Base-by-base conservation (phyloP, 305 asterid species). In the Solanum hybrid region DNA sequence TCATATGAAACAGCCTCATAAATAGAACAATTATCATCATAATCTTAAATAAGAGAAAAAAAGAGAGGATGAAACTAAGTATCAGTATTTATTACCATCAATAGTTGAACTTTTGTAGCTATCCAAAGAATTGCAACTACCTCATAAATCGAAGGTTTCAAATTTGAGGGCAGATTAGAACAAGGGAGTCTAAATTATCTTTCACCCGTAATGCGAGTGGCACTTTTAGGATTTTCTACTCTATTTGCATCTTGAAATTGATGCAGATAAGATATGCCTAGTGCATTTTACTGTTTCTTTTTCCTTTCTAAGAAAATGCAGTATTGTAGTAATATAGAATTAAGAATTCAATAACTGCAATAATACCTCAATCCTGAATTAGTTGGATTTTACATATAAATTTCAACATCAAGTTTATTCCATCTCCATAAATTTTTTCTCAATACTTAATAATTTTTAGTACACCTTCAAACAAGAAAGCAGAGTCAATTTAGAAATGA, bases 81-180 rank as follows among this genome's bases (percentile, higher is more conserved):
- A 82, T 82, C 73, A 24, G 86, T 69, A 69, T 72, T 76, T 31
- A 84, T 64, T 94, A 97, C 99, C 97, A 79, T 92, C 94, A 64
- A 87, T 89, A 86, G 88, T 88, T 85, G 91, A 90, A 90, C 91
- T 92, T 90, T 90, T 92, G 87, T 90, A 93, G 89, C 93, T 92
- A 64, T 94, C 93, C 73, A 92, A 90, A 36, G 98, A 92, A 91
- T 88, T 93, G 88, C 91, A 93, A 90, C 97, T 94, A 84, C 91
- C 92, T 32, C 92, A 97, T 32, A 95, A 95, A 91, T 90, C 76
- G 95, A 93, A 90, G 97, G 97, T 90, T 91, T 90, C 87, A 84
- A 93, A 91, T 92, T 93, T 64, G 97, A 89, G 84, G 90, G 92
- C 86, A 94, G 92, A 87, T 87, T 87, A 85, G 92, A 91, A 88